These are phyloP conservation scores for Colletotrichum acutatum DNA, from an alignment of 2,329 filamentous ascomycete genomes.

Conservation along the genomic window DNA sequence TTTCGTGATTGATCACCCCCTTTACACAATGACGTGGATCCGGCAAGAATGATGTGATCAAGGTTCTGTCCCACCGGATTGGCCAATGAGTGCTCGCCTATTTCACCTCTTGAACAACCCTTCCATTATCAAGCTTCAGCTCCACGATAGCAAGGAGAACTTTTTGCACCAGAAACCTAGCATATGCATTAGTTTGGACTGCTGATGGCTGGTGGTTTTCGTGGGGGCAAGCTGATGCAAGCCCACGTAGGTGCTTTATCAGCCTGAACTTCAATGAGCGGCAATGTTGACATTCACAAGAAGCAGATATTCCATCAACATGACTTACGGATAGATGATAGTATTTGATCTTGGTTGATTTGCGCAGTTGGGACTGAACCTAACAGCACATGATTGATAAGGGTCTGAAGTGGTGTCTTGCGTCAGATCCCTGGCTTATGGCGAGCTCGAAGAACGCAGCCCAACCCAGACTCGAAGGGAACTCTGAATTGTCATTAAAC, in stretches of 20 bases:
- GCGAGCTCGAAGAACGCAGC: background rate
- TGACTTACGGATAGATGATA: background rate
- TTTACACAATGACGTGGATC: constrained; percentile 29
- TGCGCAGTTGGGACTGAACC: background rate
- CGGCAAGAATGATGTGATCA: constrained; percentile 28
- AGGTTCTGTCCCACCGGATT: background rate
- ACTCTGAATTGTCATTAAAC: background rate
- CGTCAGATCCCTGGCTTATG: constrained; percentile 19
- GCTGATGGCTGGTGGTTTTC: background rate
- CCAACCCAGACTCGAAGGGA: background rate
- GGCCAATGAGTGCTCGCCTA: constrained; percentile 5
- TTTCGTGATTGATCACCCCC: constrained; percentile 32
- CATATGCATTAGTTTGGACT: too few species aligned
- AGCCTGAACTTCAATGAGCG: background rate
- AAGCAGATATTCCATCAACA: background rate
- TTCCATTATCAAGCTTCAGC: background rate
- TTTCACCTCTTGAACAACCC: background rate
- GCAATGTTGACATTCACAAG: background rate
- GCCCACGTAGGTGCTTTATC: background rate
- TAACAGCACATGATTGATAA: background rate
- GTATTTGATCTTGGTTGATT: background rate
- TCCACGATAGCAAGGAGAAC: background rate
- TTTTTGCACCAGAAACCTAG: too few species aligned
- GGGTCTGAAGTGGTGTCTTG: background rate
- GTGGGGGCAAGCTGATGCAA: background rate